Percentiles rank a stretch among this genome's conserved stretches.
phyloP scores from a whole-genome alignment of 2,329 filamentous ascomycete genomes.

The Pseudocercospora macadamiae region DNA sequence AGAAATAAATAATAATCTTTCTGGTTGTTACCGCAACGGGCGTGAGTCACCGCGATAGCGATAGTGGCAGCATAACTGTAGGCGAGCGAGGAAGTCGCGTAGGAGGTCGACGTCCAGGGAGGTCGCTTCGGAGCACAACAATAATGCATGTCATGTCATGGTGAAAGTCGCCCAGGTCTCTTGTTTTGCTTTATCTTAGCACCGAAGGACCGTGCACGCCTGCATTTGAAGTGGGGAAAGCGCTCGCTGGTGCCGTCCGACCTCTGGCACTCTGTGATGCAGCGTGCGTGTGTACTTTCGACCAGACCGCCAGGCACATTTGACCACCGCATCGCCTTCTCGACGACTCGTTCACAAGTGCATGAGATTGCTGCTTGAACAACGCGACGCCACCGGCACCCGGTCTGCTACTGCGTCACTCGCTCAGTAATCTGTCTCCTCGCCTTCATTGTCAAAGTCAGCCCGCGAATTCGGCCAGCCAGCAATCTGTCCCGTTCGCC shows the following conservation, averaged over 20 bases:
- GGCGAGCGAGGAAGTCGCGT: too few relatives aligned
- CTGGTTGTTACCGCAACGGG: not conserved
- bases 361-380: not conserved
- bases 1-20: too few relatives aligned
- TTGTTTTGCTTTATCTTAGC: too few relatives aligned
- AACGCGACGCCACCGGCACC: not conserved
- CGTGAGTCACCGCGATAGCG: too few relatives aligned
- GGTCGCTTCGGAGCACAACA: too few relatives aligned
- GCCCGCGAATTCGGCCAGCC: not conserved
- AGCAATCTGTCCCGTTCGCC: not conserved
- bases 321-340: not conserved
- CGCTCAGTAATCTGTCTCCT: not conserved
- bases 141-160: too few relatives aligned
- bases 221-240: not conserved
- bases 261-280: too few relatives aligned
- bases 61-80: too few relatives aligned
- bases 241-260: not conserved
- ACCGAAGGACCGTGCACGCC: not conserved
- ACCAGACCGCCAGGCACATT: not conserved
- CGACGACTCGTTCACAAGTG: not conserved
- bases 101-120: too few relatives aligned
- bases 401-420: not conserved
- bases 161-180: too few relatives aligned
- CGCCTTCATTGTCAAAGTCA: conserved; percentile 1
- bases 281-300: too few relatives aligned